Percentiles rank a stretch among this genome's conserved stretches.
These are phyloP conservation scores for Heritiera littoralis DNA, from an alignment of 345 rosid genomes.

Conservation along the genomic window DNA sequence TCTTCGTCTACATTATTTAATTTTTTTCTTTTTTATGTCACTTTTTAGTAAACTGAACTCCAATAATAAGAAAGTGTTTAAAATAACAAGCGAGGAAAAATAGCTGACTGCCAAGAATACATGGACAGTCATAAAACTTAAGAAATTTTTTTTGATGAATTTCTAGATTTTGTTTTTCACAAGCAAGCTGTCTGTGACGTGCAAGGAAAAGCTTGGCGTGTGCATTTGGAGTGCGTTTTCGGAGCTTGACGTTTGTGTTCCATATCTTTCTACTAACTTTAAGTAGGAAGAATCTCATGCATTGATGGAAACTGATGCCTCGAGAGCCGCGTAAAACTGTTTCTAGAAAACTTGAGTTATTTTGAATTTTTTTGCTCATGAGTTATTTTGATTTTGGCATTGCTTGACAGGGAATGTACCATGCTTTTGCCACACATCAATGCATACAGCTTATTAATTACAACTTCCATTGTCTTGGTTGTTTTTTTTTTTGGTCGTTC, in stretches of 20 bases:
- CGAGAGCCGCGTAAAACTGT: not conserved
- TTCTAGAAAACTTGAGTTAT: not conserved
- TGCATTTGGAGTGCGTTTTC: constrained; percentile 69
- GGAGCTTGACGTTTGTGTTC: constrained; percentile 64
- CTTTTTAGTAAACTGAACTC: constrained; percentile 43
- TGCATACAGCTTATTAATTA: not conserved
- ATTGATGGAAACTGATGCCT: not conserved
- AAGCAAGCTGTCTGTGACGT: constrained; percentile 51
- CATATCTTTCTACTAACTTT: not conserved
- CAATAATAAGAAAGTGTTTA: constrained; percentile 43
- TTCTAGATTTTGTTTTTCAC: constrained; percentile 65
- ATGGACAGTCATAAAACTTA: constrained; percentile 34
- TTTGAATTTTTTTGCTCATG: not conserved
- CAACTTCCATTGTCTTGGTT: not conserved
- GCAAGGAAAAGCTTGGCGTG: constrained; percentile 71
- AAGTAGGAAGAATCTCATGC: not conserved
- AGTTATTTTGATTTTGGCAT: not conserved
- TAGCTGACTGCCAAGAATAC: constrained; percentile 52
- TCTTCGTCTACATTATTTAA: too few species aligned
- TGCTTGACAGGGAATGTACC: not conserved
- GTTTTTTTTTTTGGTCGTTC: too few species aligned
- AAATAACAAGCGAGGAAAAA: constrained; percentile 67
- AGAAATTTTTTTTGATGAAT: constrained; percentile 50
- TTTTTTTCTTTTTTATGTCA: constrained; percentile 22
- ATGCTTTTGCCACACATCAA: not conserved